Conservation (phyloP, 2,329 filamentous ascomycete genomes). For the Setomelanomma holmii region DNA sequence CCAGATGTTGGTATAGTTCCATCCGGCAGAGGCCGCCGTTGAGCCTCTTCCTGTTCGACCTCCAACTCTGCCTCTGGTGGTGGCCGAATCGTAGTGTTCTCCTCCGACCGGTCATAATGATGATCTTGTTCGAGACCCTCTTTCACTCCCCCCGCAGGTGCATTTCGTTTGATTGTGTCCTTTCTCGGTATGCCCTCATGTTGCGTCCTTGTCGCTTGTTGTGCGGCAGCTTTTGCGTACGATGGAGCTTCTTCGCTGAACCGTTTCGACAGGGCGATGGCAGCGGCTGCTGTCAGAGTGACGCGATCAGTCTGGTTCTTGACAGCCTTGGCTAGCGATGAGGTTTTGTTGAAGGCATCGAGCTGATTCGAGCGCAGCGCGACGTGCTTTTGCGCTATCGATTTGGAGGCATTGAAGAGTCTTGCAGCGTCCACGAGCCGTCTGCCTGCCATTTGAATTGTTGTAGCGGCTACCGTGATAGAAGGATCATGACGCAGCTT, state of each 20-base stretch:
- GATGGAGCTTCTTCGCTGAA: constrained; percentile 60
- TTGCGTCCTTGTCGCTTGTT: constrained; percentile 20
- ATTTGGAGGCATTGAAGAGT: constrained; percentile 56
- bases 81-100: constrained; percentile 50
- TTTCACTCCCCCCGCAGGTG: constrained; percentile 22
- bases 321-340: constrained; percentile 67
- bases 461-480: constrained; percentile 21
- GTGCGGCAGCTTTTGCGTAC: constrained; percentile 35
- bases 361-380: constrained; percentile 66
- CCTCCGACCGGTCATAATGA: constrained; percentile 55
- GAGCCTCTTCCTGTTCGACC: constrained; percentile 56
- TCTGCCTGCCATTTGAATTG: constrained; percentile 57
- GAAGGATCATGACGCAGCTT: constrained; percentile 19
- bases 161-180: constrained; percentile 36
- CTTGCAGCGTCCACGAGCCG: constrained; percentile 60
- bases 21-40: constrained; percentile 56
- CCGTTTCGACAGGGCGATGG: constrained; percentile 64
- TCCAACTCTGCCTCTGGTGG: constrained; percentile 50
- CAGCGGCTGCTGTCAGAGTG: constrained; percentile 67
- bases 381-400: constrained; percentile 62
- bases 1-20: constrained; percentile 57
- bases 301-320: constrained; percentile 68
- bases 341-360: constrained; percentile 69
- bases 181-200: constrained; percentile 37
- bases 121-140: constrained; percentile 59